Base-by-base conservation (phyloP, 768 basidiomycete genomes). In the Fibroporia radiculosa region DNA sequence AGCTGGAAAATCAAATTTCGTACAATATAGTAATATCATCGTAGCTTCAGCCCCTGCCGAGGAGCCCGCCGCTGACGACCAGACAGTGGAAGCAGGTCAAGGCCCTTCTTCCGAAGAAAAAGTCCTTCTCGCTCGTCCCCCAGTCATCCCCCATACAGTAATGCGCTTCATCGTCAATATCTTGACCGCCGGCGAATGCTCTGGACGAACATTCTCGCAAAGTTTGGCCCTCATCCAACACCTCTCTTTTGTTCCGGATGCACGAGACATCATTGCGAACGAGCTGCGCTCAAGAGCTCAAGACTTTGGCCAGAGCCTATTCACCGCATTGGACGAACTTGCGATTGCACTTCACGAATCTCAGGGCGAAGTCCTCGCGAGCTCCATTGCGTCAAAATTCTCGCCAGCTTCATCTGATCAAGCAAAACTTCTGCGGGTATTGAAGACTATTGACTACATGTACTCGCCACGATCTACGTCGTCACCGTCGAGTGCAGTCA, bases 361-460 rank as follows among this genome's bases (percentile, higher is more conserved):
- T 11, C 65, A 72, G 38, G 72, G 68, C 18, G 81, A 80, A 42
- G 67, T 75, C 12, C 64, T 80, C 19, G 70, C 82, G 13, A 80
- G 77, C 34, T 74, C 82, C 3, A 78, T 88, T 5, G 82, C 95
- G 6, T 78, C 85, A 35, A 90, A 85, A 56, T 98, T 99, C 68
- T 95, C 95, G 1, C 81, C 92, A 1, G 83, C 93, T 1, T 93
- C 93, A 1, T 93, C 93, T 0, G 79, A 82, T 33, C 96, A 99
- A 69, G 93, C 96, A n/a, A 96, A 96, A 65, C 77, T 99, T 4
- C 72, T 99, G 6, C 77, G 96, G 11, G 84, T 99, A 12, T 71
- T 99, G 52, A 99, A 98, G 68, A 96, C 95, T 8, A 86, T 99
- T 58, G 96, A 98, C 61, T 95, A 93, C 62, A 93, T 96, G 80